Evolutionary conservation across 169 alveolate species (phyloP).

Genomic region (Plasmodium adleri): DNA sequence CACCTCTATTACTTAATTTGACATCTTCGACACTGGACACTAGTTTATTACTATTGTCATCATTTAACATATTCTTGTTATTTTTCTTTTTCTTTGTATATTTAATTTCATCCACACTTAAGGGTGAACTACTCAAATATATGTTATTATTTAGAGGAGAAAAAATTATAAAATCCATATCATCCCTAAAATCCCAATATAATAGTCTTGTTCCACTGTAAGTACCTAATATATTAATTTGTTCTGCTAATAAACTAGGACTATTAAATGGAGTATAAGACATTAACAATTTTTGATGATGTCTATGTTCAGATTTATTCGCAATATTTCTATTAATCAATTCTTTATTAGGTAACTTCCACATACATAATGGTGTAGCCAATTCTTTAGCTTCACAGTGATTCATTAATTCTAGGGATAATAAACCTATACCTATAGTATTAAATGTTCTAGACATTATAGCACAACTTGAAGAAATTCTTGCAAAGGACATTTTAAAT

Average conservation of each 20-base stretch:
- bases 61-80: background rate
- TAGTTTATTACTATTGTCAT: background rate
- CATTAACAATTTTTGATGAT: constrained; percentile 91
- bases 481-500: constrained; percentile 91
- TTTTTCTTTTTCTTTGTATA: constrained; percentile 26
- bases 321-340: constrained; percentile 88
- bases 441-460: constrained; percentile 90
- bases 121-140: constrained; percentile 80
- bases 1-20: constrained; percentile 20
- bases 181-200: constrained; percentile 90
- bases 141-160: constrained; percentile 83
- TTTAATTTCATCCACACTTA: constrained; percentile 39
- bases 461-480: constrained; percentile 90
- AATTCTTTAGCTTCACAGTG: constrained; percentile 86
- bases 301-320: constrained; percentile 89
- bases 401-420: constrained; percentile 87
- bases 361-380: constrained; percentile 90
- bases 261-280: constrained; percentile 91
- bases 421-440: constrained; percentile 91
- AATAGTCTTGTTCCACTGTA: constrained; percentile 89
- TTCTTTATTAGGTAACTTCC: constrained; percentile 92
- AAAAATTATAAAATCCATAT: constrained; percentile 85
- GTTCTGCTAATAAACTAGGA: constrained; percentile 91
- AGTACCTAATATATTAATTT: constrained; percentile 89
- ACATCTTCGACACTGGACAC: constrained; percentile 25